phyloP scores from a whole-genome alignment of 257 asterid species.

The Solanum pinnatisectum region DNA sequence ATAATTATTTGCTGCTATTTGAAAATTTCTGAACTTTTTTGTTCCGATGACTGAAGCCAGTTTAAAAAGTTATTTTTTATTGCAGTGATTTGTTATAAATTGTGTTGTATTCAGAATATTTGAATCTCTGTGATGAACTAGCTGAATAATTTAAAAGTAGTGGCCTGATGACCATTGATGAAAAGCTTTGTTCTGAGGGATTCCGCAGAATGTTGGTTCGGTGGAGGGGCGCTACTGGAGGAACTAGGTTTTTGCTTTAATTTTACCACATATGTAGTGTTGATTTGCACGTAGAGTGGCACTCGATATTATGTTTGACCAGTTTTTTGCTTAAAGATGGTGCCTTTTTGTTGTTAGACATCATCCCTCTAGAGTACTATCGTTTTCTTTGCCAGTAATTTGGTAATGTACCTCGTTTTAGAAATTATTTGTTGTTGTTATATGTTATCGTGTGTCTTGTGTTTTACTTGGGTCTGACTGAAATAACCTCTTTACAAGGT shows the following conservation, averaged over 20 bases:
- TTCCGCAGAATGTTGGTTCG: neutral
- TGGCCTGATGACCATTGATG: neutral
- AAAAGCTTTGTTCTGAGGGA: neutral
- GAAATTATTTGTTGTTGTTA: neutral
- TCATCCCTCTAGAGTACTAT: neutral
- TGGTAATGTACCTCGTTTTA: neutral
- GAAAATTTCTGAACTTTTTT: neutral
- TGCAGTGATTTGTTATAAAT: neutral
- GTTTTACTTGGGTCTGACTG: neutral
- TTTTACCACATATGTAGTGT: neutral
- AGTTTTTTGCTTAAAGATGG: neutral
- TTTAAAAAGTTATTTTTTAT: neutral
- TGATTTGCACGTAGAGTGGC: neutral
- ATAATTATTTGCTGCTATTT: neutral
- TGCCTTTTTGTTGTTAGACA: neutral
- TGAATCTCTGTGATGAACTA: neutral
- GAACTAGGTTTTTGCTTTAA: neutral
- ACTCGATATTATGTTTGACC: neutral
- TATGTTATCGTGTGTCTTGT: neutral
- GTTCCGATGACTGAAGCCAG: neutral
- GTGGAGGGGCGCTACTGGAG: fast-evolving
- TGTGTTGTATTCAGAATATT: neutral
- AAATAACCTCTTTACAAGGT: neutral
- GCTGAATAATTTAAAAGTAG: neutral
- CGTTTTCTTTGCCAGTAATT: fast-evolving